Evolutionary conservation across 148 eudicot species (phyloP), one percentile per base, ranked within the genome.

Genomic region (Pharnaceum exiguum): DNA sequence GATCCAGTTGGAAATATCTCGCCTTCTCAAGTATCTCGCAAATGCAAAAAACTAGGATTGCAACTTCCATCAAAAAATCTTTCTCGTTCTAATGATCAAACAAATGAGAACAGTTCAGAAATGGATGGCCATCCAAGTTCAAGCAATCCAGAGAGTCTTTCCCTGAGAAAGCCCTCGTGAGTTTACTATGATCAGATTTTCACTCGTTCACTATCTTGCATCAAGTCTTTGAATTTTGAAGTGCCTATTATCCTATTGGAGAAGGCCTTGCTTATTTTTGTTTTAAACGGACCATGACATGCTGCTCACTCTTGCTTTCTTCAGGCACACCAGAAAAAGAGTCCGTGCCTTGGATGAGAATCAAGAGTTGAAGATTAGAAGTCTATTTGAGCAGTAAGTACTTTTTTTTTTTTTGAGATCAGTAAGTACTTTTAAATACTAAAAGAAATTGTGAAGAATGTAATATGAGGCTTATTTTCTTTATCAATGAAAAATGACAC

Each of bases 321-420:
- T 33, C 75, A 83, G 90, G 79, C 68, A 75, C 62, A 63, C 75
- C 63, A 89, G 86, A 63, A 86, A 86, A 77, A 81, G 95, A 67
- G 84, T 81, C 16, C 76, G 70, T 3, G 95, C 90, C 56, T 75
- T 89, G 46, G 86, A 82, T 66, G 71, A 76, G 58, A 82, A 72
- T 45, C 76, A 86, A 67, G 90, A 86, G 71, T 62, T 32, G 71
- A 75, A 66, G 69, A 81, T 89, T 43, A 83, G 68, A 81, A 67
- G 65, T 57, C 62, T 89, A 59, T 89, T 77, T 83, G 86, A 86
- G 73, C 83, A 81, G 97, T 89, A 67, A 83, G 90, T 79, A 61
- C 46, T 62, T 46, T 27, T 61, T 46, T 25, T 25, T 32, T 9
- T 62, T 24, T 46, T 48, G n/a, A 50, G 38, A 17, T 42, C 6